A percentile compares a stretch with the other conserved stretches of the same genome.
These are phyloP conservation scores for Tricholoma terreum DNA, from an alignment of 768 basidiomycete genomes.

Conservation along the genomic window DNA sequence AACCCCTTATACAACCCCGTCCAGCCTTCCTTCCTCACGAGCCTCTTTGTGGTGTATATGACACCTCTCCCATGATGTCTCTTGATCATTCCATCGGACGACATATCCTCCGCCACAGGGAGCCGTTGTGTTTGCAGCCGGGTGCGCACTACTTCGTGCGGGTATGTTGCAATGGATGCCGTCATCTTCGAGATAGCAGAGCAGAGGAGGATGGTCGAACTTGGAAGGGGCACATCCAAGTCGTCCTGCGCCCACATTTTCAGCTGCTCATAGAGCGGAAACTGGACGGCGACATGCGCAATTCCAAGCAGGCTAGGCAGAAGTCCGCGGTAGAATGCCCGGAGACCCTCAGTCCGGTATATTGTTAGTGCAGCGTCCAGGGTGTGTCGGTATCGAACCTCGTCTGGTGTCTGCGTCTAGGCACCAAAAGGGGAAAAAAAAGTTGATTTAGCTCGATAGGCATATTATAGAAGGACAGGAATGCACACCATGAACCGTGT, in stretches of 20 bases:
- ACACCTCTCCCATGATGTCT: slow-evolving; percentile 60
- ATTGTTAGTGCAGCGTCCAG: slow-evolving; percentile 88
- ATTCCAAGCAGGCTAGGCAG: slow-evolving; percentile 93
- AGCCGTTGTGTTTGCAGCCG: slow-evolving; percentile 84
- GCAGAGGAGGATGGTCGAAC: slow-evolving; percentile 76
- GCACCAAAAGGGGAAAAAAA: too few species aligned
- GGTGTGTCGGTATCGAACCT: slow-evolving; percentile 83
- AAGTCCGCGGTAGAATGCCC: slow-evolving; percentile 93
- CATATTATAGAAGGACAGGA: slow-evolving; percentile 4
- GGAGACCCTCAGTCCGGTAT: slow-evolving; percentile 81
- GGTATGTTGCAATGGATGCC: slow-evolving; percentile 93
- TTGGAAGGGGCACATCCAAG: slow-evolving; percentile 48
- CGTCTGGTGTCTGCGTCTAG: slow-evolving; percentile 80
- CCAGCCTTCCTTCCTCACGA: slow-evolving; percentile 84
- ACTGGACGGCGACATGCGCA: slow-evolving; percentile 93
- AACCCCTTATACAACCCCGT: slow-evolving; percentile 88
- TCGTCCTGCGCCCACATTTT: slow-evolving; percentile 70
- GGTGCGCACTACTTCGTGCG: slow-evolving; percentile 99
- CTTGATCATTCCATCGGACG: slow-evolving; percentile 61
- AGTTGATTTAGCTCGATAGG: slow-evolving; percentile 1
- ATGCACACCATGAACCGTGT: slow-evolving; percentile 91
- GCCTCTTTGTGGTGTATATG: slow-evolving; percentile 65
- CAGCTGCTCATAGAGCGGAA: slow-evolving; percentile 92
- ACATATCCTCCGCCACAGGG: slow-evolving; percentile 56
- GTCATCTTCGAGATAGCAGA: slow-evolving; percentile 96